phyloP scores from a whole-genome alignment of 169 alveolate species.

The Miamiensis avidus region DNA sequence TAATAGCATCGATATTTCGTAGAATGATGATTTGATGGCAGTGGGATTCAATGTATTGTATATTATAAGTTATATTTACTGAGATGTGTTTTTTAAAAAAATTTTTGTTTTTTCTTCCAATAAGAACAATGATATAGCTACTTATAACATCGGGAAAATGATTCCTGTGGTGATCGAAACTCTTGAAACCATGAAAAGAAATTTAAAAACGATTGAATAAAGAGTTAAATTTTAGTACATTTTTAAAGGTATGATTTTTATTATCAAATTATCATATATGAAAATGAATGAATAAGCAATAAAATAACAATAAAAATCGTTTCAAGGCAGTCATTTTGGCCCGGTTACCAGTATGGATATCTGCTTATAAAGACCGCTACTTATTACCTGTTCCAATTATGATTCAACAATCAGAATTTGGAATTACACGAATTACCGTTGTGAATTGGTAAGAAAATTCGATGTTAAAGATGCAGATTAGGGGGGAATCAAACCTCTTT shows the following conservation, averaged over 20 bases:
- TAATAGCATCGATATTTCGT: slow-evolving; percentile 48
- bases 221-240: slow-evolving; percentile 78
- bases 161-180: slow-evolving; percentile 40
- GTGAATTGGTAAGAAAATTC: slow-evolving; percentile 72
- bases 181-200: slow-evolving; percentile 32
- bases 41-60: slow-evolving; percentile 49
- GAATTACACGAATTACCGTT: slow-evolving; percentile 77
- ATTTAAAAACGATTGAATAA: slow-evolving; percentile 45
- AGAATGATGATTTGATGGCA: slow-evolving; percentile 55
- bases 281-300: no score
- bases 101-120: no score
- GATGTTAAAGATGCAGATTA: slow-evolving; percentile 45
- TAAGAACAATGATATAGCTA: slow-evolving; percentile 60
- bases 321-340: slow-evolving; percentile 84
- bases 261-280: no score
- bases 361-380: slow-evolving; percentile 79
- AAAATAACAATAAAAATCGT: no score
- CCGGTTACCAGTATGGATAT: slow-evolving; percentile 76
- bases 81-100: no score
- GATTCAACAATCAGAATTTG: slow-evolving; percentile 86
- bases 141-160: slow-evolving; percentile 50
- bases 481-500: slow-evolving; percentile 55
- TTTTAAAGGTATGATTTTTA: no score
- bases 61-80: no score
- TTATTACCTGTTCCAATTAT: slow-evolving; percentile 75